These are phyloP conservation scores for Rostrohypoxylon terebratum DNA, from an alignment of 495 filamentous ascomycete species.

Conservation along the genomic window DNA sequence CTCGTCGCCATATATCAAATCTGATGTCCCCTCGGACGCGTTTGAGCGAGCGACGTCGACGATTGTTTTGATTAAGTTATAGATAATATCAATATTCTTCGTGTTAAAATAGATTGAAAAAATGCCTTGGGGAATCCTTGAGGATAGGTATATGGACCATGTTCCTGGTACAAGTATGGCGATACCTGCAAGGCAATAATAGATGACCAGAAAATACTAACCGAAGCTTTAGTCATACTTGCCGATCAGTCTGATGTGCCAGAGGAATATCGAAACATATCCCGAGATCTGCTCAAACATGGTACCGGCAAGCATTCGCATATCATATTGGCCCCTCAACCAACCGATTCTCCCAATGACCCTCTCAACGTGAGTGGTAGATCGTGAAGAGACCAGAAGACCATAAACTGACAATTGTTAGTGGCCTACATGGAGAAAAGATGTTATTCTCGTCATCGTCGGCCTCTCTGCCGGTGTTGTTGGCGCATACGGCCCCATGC, in stretches of 20 bases:
- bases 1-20: slow-evolving; percentile 23
- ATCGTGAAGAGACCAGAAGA: not conserved
- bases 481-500: slow-evolving; percentile 68
- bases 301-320: slow-evolving; percentile 59
- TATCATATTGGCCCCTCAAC: slow-evolving; percentile 66
- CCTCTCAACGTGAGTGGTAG: slow-evolving; percentile 59
- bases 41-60: not conserved
- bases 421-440: slow-evolving; percentile 66
- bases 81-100: slow-evolving; percentile 12
- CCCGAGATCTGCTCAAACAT: slow-evolving; percentile 61
- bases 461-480: slow-evolving; percentile 66
- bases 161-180: slow-evolving; percentile 64
- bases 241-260: slow-evolving; percentile 59
- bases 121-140: slow-evolving; percentile 51
- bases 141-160: slow-evolving; percentile 52
- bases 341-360: slow-evolving; percentile 66
- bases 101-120: slow-evolving; percentile 11
- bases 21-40: not conserved
- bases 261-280: slow-evolving; percentile 55
- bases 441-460: slow-evolving; percentile 65
- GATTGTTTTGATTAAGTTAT: slow-evolving; percentile 1
- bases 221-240: slow-evolving; percentile 53
- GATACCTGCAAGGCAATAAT: not conserved
- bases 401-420: slow-evolving; percentile 43
- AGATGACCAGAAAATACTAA: slow-evolving; percentile 18